These are phyloP conservation scores for Entrophospora sp. DNA, from an alignment of 192 early-diverging fungal genomes.

Conservation along the genomic window DNA sequence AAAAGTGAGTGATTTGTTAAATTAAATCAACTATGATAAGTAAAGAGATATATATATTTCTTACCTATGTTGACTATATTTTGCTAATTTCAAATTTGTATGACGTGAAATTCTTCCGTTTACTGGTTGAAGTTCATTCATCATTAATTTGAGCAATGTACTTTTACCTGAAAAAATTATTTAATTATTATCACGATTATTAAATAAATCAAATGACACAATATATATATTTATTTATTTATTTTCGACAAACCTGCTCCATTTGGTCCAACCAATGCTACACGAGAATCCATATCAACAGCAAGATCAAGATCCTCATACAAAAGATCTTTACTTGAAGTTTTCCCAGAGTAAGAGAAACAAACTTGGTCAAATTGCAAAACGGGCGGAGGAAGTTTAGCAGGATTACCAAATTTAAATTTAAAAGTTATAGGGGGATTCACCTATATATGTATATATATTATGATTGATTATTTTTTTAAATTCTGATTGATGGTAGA, in stretches of 20 bases:
- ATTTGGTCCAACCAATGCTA: slow-evolving; percentile 99
- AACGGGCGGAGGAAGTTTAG: slow-evolving; percentile 91
- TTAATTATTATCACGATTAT: background rate
- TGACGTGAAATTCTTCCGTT: slow-evolving; percentile 81
- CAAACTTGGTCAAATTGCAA: slow-evolving; percentile 87
- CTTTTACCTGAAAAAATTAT: slow-evolving; percentile 60
- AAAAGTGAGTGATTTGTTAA: background rate
- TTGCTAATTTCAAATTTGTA: slow-evolving; percentile 84
- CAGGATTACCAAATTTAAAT: slow-evolving; percentile 74
- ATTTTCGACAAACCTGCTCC: slow-evolving; percentile 87
- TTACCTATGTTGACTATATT: slow-evolving; percentile 86
- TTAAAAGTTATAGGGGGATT: slow-evolving; percentile 54
- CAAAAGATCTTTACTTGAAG: slow-evolving; percentile 70
- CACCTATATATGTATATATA: background rate
- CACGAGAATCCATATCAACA: slow-evolving; percentile 93
- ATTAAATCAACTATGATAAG: too few species aligned
- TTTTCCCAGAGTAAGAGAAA: slow-evolving; percentile 69
- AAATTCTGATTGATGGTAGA: background rate
- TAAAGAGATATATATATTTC: background rate
- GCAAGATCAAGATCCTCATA: slow-evolving; percentile 87
- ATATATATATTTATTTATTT: too few species aligned
- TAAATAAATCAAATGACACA: too few species aligned
- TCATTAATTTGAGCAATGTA: slow-evolving; percentile 89
- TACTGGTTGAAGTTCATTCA: slow-evolving; percentile 71
- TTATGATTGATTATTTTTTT: background rate